These are phyloP conservation scores for Colletotrichum sp. DNA, from an alignment of 2,329 filamentous ascomycete genomes.

Conservation along the genomic window DNA sequence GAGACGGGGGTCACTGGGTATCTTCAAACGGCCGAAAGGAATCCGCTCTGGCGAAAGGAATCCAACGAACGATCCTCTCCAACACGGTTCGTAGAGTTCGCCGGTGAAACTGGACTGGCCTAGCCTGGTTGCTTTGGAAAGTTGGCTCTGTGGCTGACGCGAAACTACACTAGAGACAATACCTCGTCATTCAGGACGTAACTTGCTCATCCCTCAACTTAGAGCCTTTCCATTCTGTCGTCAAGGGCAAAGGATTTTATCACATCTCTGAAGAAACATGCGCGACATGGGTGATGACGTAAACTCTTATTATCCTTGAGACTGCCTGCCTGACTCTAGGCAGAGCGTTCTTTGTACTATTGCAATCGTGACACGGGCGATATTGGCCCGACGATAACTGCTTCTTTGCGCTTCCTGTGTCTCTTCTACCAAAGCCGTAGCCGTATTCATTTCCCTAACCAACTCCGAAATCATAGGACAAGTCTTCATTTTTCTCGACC, in stretches of 20 bases:
- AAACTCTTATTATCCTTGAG: not conserved
- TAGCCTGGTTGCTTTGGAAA: not conserved
- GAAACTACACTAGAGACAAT: not conserved
- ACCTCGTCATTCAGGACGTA: not conserved
- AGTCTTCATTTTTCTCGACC: not conserved
- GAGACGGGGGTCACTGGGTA: not conserved
- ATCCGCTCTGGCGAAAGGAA: not conserved
- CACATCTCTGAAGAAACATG: not conserved
- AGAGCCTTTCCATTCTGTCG: not conserved
- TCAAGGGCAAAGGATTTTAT: not conserved
- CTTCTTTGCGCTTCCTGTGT: not conserved
- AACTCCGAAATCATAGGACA: slow-evolving; percentile 17
- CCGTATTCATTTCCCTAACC: slow-evolving; percentile 10
- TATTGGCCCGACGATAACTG: not conserved
- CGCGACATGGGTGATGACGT: not conserved
- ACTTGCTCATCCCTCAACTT: not conserved
- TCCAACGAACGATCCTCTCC: not conserved
- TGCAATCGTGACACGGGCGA: not conserved
- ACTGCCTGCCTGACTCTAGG: not conserved
- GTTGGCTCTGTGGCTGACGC: not conserved
- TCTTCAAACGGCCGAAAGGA: not conserved
- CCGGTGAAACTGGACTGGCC: not conserved
- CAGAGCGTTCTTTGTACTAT: not conserved
- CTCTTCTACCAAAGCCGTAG: slow-evolving; percentile 5
- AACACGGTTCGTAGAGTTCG: not conserved